phyloP scores from a whole-genome alignment of 2,329 filamentous ascomycete genomes.

The Plectosphaerella plurivora region DNA sequence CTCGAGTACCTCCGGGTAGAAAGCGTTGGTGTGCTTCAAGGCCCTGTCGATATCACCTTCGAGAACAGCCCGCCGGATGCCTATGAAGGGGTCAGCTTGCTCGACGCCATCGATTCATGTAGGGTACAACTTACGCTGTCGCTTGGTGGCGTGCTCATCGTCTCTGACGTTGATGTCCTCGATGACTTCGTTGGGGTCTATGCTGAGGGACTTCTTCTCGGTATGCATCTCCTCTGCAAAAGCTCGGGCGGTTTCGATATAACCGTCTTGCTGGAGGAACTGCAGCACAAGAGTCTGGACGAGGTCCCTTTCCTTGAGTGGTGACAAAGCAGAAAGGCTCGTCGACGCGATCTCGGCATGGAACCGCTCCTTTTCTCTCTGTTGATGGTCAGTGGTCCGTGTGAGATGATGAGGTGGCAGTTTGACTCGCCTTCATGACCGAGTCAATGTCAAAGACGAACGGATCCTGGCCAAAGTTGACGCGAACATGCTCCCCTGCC shows the following conservation, averaged over 20 bases:
- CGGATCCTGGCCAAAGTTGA: slow-evolving; percentile 67
- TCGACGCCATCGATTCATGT: not conserved
- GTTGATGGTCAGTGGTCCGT: not conserved
- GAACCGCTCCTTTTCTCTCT: slow-evolving; percentile 37
- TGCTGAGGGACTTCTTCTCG: slow-evolving; percentile 67
- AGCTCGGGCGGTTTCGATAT: slow-evolving; percentile 84
- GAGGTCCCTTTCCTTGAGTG: slow-evolving; percentile 68
- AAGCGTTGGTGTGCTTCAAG: slow-evolving; percentile 72
- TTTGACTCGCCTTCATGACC: slow-evolving; percentile 65
- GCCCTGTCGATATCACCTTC: slow-evolving; percentile 91
- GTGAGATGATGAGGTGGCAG: not conserved
- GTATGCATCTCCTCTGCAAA: slow-evolving; percentile 78
- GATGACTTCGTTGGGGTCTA: slow-evolving; percentile 47
- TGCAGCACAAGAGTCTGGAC: slow-evolving; percentile 80
- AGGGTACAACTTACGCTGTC: slow-evolving; percentile 65
- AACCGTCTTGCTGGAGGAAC: slow-evolving; percentile 91
- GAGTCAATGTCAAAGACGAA: slow-evolving; percentile 91
- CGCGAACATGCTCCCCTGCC: slow-evolving; percentile 54
- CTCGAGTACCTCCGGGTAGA: slow-evolving; percentile 75
- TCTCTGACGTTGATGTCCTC: slow-evolving; percentile 66
- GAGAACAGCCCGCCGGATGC: slow-evolving; percentile 80
- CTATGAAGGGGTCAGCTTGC: slow-evolving; percentile 36
- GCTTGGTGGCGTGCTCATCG: slow-evolving; percentile 79
- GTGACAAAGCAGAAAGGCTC: slow-evolving; percentile 56
- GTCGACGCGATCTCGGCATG: slow-evolving; percentile 54